Base-by-base conservation (phyloP, 257 asterid species). In the Petunia secreta region DNA sequence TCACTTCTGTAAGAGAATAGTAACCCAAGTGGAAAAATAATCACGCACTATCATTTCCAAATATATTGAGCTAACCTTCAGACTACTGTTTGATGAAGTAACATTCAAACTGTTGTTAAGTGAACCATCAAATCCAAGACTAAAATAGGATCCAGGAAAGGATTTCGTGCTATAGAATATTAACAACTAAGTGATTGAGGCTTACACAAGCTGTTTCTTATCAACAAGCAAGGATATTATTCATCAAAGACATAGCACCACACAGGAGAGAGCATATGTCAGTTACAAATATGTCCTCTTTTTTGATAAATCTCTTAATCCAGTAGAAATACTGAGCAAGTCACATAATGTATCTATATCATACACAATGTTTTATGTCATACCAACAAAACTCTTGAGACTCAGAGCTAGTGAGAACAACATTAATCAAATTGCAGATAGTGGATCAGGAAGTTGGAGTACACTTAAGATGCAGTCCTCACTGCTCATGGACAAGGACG, bases 401-500 rank as follows among this genome's bases (percentile, higher is more conserved):
- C 9, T 25, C 8, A 39, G 65, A 25, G 64, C 25, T 10, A 6
- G 65, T 59, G 65, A 59, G 13, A 59, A 5, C 39, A 16, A 25
- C 9, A n/a, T 59, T 59, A 59, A 59, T 59, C 13, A 25, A 25
- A 39, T 25, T 10, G 15, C 65, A 25, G 77, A 71, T 15, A 4
- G 8, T 41, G 75, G 38, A 66, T 46, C 53, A 41, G 75, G 53
- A 37, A 69, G 77, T 4, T 44, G 16, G 55, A 4, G 57, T 71
- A 71, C 34, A 50, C 77, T 43, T 5, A 71, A 48, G 11, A 71
- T 25, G 16, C 25, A 3, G 43, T 25, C 15, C 43, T 10, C 77
- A 48, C 16, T 10, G 77, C 77, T 71, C 77, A 69, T 71, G 60
- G 59, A 71, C 58, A 71, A 48, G 77, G 25, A 71, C 10, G 59